Evolutionary conservation across 768 basidiomycete species (phyloP), one percentile per base, ranked within the genome.

Genomic region (Solioccasus polychromus): DNA sequence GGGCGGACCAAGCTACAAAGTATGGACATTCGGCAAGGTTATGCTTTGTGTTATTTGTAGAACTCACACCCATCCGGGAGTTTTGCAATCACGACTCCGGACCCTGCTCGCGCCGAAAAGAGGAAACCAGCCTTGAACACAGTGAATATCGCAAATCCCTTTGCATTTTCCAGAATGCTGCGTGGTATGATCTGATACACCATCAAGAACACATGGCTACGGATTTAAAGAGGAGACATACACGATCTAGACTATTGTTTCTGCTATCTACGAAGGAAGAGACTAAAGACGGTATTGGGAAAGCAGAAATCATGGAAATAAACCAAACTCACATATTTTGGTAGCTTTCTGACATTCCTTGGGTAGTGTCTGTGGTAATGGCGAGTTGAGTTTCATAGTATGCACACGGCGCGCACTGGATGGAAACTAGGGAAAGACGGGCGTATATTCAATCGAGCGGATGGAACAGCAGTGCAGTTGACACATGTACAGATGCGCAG

Each of bases 1-100:
- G 96, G 17, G 93, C 83, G 28, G 89, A 91, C 94, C 94, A 99
- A 29, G 79, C 88, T 92, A 45, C 84, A 92, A 32, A 76, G 80
- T 85, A n/a, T n/a, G 34, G 34, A 47, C 6, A 48, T 20, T 38
- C 10, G 9, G 25, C 47, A 43, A 38, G 23, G 38, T 12, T 24
- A 35, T 31, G 26, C 35, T 15, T 22, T 37, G 36, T 3, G 31
- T 35, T 19, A 17, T 39, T 35, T 19, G 45, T 32, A 47, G 23
- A 19, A 71, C 91, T 69, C 60, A 92, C 90, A 72, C 56, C 92
- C 93, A 63, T 94, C 79, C 5, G 80, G 72, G 15, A 92, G 71
- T 54, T 74, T 83, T 19, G 92, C 92, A 41, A 97, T 93, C 28
- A 95, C 93, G 17, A 97, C 68, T 7, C 93, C 93, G 35, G 83